Base-by-base conservation (phyloP, 768 basidiomycete species). In the Lyophyllum shimeji region DNA sequence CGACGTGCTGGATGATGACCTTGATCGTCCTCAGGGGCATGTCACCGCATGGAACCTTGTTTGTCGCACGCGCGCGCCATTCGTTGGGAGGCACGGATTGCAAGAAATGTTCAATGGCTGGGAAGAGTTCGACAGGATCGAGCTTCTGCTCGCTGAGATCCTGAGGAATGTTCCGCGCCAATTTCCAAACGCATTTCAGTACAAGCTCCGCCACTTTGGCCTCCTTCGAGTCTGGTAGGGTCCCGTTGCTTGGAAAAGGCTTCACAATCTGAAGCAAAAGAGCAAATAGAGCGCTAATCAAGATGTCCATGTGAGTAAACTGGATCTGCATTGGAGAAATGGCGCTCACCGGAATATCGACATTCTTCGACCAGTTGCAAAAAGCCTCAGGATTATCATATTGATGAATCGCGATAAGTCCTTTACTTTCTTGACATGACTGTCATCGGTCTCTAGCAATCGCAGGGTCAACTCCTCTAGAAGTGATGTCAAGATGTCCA, bases 21-120 rank as follows among this genome's bases (percentile, higher is more conserved):
- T 99, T 99, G 70, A 98, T 92, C 2, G 97, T 98, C 58, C 97
- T 80, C 55, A 99, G 72, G 1, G 97, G 97, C 95, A 98, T 95
- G 65, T 99, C 97, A 23, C 95, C 95, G 66, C 95, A 90, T 2
- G 97, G 95, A 1, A 98, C 85, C 60, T 89, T 90, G 67, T 92
- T 94, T 0, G 87, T 88, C 9, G 93, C 92, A 59, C 97, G 80
- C 12, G 90, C 87, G 50, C 96, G 85, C 93, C 95, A 99, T 70
- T 97, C 95, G 58, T 94, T 95, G 1, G 97, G 97, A 45, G 93
- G 90, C 25, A 98, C 87, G 1, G 89, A 92, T 66, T 94, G 89
- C 47, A 98, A 70, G 74, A 99, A 98, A 58, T 92, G 86, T 68
- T 99, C 97, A 58, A 99, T 88, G 4, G 95, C 89, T 15, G 89